Conservation (phyloP, 2,329 filamentous ascomycete species). For the Ophiocordyceps polyrhachis-furcata region DNA sequence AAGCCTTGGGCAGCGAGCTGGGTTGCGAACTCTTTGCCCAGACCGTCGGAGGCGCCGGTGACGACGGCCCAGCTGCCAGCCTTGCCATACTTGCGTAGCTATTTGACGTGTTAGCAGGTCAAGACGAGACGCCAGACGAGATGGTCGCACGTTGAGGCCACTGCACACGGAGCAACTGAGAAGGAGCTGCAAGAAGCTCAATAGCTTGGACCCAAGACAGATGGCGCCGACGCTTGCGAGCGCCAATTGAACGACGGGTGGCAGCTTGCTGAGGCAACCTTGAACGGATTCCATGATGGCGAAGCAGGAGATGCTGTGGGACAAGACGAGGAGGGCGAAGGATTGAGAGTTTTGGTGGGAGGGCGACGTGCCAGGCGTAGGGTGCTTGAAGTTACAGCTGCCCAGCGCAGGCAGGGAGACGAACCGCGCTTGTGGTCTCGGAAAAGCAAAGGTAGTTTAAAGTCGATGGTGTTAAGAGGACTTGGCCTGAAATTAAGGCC, state of each 20-base stretch:
- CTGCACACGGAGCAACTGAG: constrained; percentile 50
- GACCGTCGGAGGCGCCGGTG: constrained; percentile 87
- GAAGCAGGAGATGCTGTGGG: background rate
- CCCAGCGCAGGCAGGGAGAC: background rate
- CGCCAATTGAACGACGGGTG: constrained; percentile 22
- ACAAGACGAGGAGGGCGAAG: background rate
- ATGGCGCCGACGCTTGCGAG: constrained; percentile 39
- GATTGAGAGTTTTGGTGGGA: background rate
- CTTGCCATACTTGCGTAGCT: constrained; percentile 74
- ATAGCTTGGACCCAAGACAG: constrained; percentile 33
- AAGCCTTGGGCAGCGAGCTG: constrained; percentile 84
- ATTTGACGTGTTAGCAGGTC: constrained; percentile 15
- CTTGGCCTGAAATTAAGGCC: too few species aligned
- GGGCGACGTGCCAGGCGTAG: too few species aligned
- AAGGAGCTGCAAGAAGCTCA: constrained; percentile 42
- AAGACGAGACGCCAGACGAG: constrained; percentile 1
- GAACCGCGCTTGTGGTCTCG: background rate
- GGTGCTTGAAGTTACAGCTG: background rate
- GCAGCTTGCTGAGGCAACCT: constrained; percentile 8
- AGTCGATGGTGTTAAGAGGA: too few species aligned
- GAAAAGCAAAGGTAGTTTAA: background rate
- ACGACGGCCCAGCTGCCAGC: constrained; percentile 88
- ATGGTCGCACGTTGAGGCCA: constrained; percentile 37
- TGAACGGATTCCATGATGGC: constrained; percentile 11
- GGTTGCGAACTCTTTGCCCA: constrained; percentile 88